Evolutionary conservation across 2,329 filamentous ascomycete species (phyloP), one percentile per base, ranked within the genome.

Genomic region (Penicillium decumbens): DNA sequence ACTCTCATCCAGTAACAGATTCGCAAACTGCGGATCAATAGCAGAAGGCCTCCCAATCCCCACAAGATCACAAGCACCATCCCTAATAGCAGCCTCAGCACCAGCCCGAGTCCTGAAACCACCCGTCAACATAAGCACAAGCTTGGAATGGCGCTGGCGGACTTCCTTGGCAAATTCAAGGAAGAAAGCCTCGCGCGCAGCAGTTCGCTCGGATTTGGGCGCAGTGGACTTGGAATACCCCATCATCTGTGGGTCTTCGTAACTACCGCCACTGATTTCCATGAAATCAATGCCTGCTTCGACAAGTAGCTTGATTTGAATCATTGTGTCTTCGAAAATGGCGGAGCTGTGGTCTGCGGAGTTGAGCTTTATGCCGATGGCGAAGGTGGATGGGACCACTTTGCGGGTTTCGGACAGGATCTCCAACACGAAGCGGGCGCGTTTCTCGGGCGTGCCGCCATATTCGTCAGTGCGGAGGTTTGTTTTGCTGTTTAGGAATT

Each of bases 141-240:
- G 65, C 3, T 67, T 54, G 0, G 75, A 73, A 47, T 78, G 73
- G 23, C 68, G 65, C 4, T 62, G 59, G 25, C 80, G 74, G 29
- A 80, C 75, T 7, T 72, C 69, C n/a, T 72, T 68, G 0, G 81
- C 80, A 54, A 87, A 87, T 40, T 85, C 79, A 1, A 87, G 71
- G 68, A 88, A 88, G 72, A 84, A 87, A 0, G 83, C 81, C 57
- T 88, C 84, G 6, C 84, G 76, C 0, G 75, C 75, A 10, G 70
- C 67, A 1, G 81, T 82, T 5, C 74, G 72, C 20, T 70, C 69
- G 6, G 58, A 71, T 59, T 61, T 59, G 43, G 58, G 27, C 55
- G 64, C 50, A 43, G 43, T 52, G 47, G 50, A 51, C 55, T 47
- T 53, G 33, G 41, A 40, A 47, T 24, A 59, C 48, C 53, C 55